Evolutionary conservation across 176 grass and related monocot species (phyloP), one percentile per base, ranked within the genome.

Genomic region (Eleusine indica): DNA sequence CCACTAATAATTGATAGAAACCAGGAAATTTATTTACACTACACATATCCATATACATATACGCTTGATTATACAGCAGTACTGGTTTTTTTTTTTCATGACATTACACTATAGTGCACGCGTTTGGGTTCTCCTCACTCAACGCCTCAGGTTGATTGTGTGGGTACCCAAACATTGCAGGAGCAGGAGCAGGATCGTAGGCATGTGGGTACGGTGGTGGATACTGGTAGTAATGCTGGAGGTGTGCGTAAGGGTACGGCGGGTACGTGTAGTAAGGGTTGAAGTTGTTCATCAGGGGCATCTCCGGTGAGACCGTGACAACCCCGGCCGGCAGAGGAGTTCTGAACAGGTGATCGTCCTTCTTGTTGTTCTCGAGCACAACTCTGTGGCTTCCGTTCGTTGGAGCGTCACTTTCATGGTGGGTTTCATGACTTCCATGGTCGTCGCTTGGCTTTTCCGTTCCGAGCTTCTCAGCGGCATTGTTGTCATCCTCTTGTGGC

Each of bases 41-140:
- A 25, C 25, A 25, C 25, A 25, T 74, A 52, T 17, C 13, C 6
- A n/a, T 22, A 60, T 3, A 39, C 39, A 22, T 60, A 66, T 49
- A 18, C 25, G 10, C 38, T 28, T 10, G 12, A 72, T 29, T 7
- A 40, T 57, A 40, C 30, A 22, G 0, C 4, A 76, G 53, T 42
- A 60, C 13, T 16, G 5, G 9, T 7, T 6, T 60, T 22, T 61
- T 61, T 25, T 61, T 62, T 43, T 40, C 4, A 41, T 42, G 13
- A 15, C 11, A 78, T 30, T 39, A 86, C 76, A 74, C 71, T 60
- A 89, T 52, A 61, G 41, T 62, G 41, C 87, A 89, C 70, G 30
- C 42, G 16, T 75, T 79, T n/a, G 87, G 82, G 82, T 75, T 85
- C 76, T 80, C 76, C 18, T 89, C 82, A 5, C 76, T 9, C 52